Conservation (phyloP, 1,139 yeast species). For the Candida tropicalis region DNA sequence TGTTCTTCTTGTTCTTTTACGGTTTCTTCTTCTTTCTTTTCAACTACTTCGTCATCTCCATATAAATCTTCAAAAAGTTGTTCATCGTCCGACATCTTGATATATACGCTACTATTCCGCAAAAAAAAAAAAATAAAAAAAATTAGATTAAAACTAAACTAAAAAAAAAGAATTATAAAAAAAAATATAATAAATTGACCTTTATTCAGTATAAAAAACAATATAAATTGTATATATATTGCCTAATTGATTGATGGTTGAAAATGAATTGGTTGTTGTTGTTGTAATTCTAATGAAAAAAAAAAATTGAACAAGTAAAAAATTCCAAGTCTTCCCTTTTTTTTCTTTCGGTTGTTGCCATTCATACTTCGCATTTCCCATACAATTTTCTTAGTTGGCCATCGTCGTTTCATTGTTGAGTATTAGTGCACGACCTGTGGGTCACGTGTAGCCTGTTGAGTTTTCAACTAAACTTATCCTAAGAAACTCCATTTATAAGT, state of each 20-base stretch:
- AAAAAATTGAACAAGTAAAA: slow-evolving; percentile 8
- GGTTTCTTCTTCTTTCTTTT: slow-evolving; percentile 9
- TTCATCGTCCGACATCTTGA: slow-evolving; percentile 64
- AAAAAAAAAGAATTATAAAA: slow-evolving; percentile 9
- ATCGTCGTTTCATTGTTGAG: not conserved
- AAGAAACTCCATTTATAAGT: too few species aligned
- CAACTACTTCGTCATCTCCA: slow-evolving; percentile 23
- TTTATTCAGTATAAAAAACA: slow-evolving; percentile 3
- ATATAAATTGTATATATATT: slow-evolving; percentile 1
- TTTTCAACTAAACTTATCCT: too few species aligned
- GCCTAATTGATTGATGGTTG: slow-evolving; percentile 4
- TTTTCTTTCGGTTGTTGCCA: slow-evolving; percentile 8
- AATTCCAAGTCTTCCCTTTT: not conserved
- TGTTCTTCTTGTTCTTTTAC: slow-evolving; percentile 16
- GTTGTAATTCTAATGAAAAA: not conserved
- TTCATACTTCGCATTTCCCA: not conserved
- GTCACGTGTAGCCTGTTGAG: too few species aligned
- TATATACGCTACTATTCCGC: slow-evolving; percentile 7
- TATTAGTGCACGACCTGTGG: slow-evolving; percentile 1
- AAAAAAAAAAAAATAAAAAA: slow-evolving; percentile 9
- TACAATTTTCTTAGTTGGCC: not conserved
- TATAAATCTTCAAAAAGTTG: slow-evolving; percentile 81
- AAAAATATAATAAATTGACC: slow-evolving; percentile 3
- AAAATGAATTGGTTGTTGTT: not conserved
- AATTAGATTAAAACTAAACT: slow-evolving; percentile 6